Conservation (phyloP, 2,329 filamentous ascomycete species). For the Macrophomina pseudophaseolina region DNA sequence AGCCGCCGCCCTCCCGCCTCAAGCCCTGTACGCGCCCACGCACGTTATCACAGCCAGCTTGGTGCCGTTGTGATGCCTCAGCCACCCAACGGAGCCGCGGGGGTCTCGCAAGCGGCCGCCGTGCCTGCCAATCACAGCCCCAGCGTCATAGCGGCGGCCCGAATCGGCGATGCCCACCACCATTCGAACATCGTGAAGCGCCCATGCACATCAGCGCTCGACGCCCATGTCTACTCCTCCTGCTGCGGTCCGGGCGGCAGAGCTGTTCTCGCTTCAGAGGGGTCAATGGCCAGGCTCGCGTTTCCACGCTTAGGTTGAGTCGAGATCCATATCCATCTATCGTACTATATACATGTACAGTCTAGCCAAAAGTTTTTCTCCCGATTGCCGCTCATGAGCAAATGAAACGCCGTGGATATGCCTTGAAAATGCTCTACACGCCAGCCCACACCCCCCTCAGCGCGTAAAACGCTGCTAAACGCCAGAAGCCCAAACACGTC, state of each 20-base stretch:
- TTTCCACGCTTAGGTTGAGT: neutral
- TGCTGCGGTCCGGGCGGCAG: slow-evolving; percentile 4
- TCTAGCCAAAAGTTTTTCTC: slow-evolving; percentile 15
- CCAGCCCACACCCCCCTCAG: slow-evolving; percentile 6
- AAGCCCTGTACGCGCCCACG: slow-evolving; percentile 17
- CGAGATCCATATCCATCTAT: slow-evolving; percentile 19
- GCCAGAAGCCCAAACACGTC: slow-evolving; percentile 25
- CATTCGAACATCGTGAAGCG: neutral
- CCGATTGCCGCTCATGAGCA: slow-evolving; percentile 3
- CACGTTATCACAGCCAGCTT: slow-evolving; percentile 12
- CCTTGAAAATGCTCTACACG: slow-evolving; percentile 25
- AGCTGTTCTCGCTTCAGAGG: neutral
- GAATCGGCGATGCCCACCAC: slow-evolving; percentile 5
- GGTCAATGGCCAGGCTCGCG: too few species aligned
- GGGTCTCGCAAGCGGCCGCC: slow-evolving; percentile 21
- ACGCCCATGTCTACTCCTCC: neutral
- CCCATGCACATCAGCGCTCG: neutral
- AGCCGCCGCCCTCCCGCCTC: neutral
- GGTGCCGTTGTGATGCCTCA: slow-evolving; percentile 10
- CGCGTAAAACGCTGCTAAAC: slow-evolving; percentile 27
- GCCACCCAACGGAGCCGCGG: slow-evolving; percentile 19
- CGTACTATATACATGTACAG: slow-evolving; percentile 20
- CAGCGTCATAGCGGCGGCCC: slow-evolving; percentile 23
- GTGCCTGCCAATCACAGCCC: slow-evolving; percentile 3
- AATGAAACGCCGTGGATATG: slow-evolving; percentile 26